Evolutionary conservation across 805 yeast genomes (phyloP).

Genomic region (Metschnikowia orientalis): DNA sequence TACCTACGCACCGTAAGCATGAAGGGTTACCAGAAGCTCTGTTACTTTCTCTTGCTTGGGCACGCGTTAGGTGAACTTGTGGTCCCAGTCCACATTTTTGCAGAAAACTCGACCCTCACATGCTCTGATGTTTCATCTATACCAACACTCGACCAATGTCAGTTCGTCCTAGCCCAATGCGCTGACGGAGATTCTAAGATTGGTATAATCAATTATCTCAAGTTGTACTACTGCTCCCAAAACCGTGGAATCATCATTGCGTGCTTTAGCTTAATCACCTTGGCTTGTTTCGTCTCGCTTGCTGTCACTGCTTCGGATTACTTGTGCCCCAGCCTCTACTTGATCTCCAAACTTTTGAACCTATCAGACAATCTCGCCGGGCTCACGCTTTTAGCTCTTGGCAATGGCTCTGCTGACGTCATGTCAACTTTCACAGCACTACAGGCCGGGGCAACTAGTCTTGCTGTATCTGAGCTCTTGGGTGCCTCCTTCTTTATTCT

Average conservation of each 20-base stretch:
- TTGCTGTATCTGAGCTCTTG: slow-evolving; percentile 86
- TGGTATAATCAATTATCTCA: slow-evolving; percentile 37
- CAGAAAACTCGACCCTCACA: slow-evolving; percentile 6
- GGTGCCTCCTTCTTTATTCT: slow-evolving; percentile 86
- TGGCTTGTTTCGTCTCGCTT: slow-evolving; percentile 53
- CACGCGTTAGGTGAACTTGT: too few species aligned
- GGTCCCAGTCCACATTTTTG: slow-evolving; percentile 1
- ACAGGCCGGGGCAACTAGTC: slow-evolving; percentile 59
- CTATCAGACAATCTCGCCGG: slow-evolving; percentile 80
- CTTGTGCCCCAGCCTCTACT: slow-evolving; percentile 71
- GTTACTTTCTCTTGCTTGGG: too few species aligned
- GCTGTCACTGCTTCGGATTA: slow-evolving; percentile 81
- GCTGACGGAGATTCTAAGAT: slow-evolving; percentile 22
- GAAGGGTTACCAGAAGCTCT: too few species aligned
- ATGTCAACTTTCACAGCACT: slow-evolving; percentile 81
- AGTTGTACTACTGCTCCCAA: slow-evolving; percentile 28
- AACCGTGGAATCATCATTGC: slow-evolving; percentile 13
- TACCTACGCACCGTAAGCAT: too few species aligned
- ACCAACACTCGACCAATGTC: slow-evolving; percentile 29
- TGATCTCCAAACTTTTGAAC: slow-evolving; percentile 56
- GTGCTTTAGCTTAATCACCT: slow-evolving; percentile 21
- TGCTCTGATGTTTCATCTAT: slow-evolving; percentile 12
- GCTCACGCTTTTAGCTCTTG: slow-evolving; percentile 80
- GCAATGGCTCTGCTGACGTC: slow-evolving; percentile 90
- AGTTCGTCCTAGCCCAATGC: slow-evolving; percentile 34